phyloP scores from a whole-genome alignment of 2,329 filamentous ascomycete genomes.

The Endoconidiophora laricicola region DNA sequence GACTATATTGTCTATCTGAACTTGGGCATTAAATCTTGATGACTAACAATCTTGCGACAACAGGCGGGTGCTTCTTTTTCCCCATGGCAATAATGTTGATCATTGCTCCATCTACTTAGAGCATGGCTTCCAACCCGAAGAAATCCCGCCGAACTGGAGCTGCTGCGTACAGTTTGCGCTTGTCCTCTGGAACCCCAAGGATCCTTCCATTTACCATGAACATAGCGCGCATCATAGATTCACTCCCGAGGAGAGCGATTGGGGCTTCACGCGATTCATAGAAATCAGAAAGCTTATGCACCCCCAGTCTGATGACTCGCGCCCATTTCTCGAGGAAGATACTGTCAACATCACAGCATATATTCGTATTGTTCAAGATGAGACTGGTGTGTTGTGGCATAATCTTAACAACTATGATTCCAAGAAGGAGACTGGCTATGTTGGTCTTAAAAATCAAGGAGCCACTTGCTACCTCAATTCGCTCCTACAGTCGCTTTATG shows the following conservation, averaged over 20 bases:
- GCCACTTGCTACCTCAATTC: conserved; percentile 84
- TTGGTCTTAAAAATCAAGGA: conserved; percentile 91
- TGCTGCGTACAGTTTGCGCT: conserved; percentile 91
- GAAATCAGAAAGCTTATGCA: conserved; percentile 77
- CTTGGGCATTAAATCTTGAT: not conserved
- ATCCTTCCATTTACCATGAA: conserved; percentile 70
- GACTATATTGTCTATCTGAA: not conserved
- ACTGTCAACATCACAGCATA: conserved; percentile 68
- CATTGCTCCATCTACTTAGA: conserved; percentile 92
- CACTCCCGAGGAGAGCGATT: conserved; percentile 89
- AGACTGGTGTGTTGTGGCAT: conserved; percentile 79
- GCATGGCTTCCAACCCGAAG: conserved; percentile 64
- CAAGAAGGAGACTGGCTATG: conserved; percentile 97
- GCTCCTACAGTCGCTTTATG: conserved; percentile 67
- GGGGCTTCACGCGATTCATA: conserved; percentile 95
- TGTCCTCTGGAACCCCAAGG: conserved; percentile 85
- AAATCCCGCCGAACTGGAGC: conserved; percentile 82
- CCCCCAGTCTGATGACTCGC: conserved; percentile 50
- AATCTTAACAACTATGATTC: conserved; percentile 92
- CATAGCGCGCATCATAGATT: conserved; percentile 87
- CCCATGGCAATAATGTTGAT: conserved; percentile 86
- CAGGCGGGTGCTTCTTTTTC: conserved; percentile 90
- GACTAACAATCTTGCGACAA: conserved; percentile 14
- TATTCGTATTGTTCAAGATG: conserved; percentile 66
- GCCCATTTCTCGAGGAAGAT: conserved; percentile 64